phyloP scores from a whole-genome alignment of 2,329 filamentous ascomycete species.

The Nannizzia gypsea region DNA sequence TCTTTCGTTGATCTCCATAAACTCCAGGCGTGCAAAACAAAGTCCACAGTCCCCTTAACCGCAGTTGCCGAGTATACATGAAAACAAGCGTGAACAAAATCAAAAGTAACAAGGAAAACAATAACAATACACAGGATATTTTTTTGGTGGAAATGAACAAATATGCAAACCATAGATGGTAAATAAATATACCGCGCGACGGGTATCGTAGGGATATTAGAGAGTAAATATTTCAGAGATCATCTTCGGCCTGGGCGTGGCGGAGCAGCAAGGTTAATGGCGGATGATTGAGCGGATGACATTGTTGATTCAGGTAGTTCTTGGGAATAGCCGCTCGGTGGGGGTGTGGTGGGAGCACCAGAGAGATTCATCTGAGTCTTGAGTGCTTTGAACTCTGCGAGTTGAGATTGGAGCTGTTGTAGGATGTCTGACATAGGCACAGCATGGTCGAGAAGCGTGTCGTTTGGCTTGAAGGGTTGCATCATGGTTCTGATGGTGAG shows the following conservation, averaged over 20 bases:
- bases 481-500: slow-evolving; percentile 69
- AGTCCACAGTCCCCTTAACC: not conserved
- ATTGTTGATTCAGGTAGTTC: slow-evolving; percentile 1
- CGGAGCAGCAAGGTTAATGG: not conserved
- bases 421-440: slow-evolving; percentile 62
- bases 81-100: not conserved
- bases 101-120: not conserved
- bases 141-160: not conserved
- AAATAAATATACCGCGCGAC: not conserved
- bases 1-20: not conserved
- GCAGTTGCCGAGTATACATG: not conserved
- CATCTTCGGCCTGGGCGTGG: not conserved
- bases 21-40: not conserved
- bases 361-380: slow-evolving; percentile 27
- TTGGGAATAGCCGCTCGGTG: not conserved
- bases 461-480: slow-evolving; percentile 51
- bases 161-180: not conserved
- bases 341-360: slow-evolving; percentile 1
- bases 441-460: slow-evolving; percentile 58
- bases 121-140: not conserved
- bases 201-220: not conserved
- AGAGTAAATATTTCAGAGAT: not conserved
- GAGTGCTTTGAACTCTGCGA: slow-evolving; percentile 31
- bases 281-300: not conserved
- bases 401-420: slow-evolving; percentile 29